Evolutionary conservation across 2,329 filamentous ascomycete genomes (phyloP), one percentile per base, ranked within the genome.

Genomic region (Epichloe baconii): DNA sequence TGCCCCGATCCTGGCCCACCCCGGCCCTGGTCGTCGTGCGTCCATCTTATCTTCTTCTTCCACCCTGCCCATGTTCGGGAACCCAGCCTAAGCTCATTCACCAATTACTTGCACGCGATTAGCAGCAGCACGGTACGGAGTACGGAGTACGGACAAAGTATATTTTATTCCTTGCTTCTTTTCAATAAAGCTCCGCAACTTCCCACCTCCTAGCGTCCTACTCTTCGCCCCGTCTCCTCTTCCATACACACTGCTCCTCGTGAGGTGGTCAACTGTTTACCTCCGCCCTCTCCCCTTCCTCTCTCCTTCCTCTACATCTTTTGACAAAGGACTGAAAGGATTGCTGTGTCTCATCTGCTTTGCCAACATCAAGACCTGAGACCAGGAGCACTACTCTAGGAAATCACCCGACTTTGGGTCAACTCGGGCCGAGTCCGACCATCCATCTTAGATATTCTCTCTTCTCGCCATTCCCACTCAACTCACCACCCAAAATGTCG

Each of bases 401-500:
- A 31, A 8, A 31, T 31, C 26, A 21, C 2, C 26, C 26, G 7
- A 31, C 26, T 31, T 31, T 31, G 26, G 7, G 26, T 31, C 26
- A 31, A 31, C 26, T 31, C 26, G 7, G 8, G 1, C 26, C 26
- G 26, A 8, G 26, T 31, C 26, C 26, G 26, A 31, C 26, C 26
- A 8, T 31, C 26, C 26, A 31, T 31, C 7, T 10, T 3, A 31
- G 26, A 10, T 3, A 14, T 23, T 23, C 35, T 17, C 8, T 44
- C 3, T 42, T 17, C 23, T 7, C 19, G n/a, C 21, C 23, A 14
- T 44, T 35, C 35, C 3, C 11, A 11, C 19, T 21, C 1, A 34
- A 41, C 35, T 21, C n/a, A 14, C 36, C 14, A 12, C 3, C 17
- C 44, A 51, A 34, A 43, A 54, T 54, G 53, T 42, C 50, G 31